Percentiles rank a stretch among this genome's conserved stretches.
phyloP scores from a whole-genome alignment of 164 flowering plant species.

The Liquidambar formosana region DNA sequence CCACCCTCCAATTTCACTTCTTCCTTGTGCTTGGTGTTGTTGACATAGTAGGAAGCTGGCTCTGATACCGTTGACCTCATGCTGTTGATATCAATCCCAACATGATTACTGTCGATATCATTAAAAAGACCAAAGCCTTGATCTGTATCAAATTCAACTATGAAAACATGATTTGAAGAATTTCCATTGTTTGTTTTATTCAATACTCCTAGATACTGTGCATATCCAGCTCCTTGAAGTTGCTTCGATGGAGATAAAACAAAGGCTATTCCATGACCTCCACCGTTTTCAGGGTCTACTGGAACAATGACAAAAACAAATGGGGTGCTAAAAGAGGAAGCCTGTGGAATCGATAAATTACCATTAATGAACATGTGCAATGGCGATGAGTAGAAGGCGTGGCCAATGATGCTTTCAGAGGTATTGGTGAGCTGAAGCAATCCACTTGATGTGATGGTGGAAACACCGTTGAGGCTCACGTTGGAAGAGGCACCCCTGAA shows the following conservation, averaged over 20 bases:
- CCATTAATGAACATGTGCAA: neutral
- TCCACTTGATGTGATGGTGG: neutral
- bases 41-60: neutral
- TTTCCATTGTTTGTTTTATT: neutral
- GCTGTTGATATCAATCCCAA: conserved; percentile 2
- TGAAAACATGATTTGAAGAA: conserved; percentile 1
- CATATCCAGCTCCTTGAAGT: no score
- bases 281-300: neutral
- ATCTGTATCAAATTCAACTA: conserved; percentile 1
- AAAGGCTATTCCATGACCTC: neutral
- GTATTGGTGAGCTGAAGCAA: conserved; percentile 3
- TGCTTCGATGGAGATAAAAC: no score
- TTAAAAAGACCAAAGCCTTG: neutral
- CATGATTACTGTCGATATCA: conserved; percentile 1
- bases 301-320: conserved; percentile 4
- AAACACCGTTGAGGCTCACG: neutral
- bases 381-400: conserved; percentile 8
- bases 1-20: conserved; percentile 23
- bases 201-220: neutral
- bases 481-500: neutral
- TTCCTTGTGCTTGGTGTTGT: conserved; percentile 4
- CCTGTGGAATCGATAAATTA: neutral
- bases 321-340: no score
- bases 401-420: conserved; percentile 4
- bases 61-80: neutral